Evolutionary conservation across 352 stramenopile genomes (phyloP).

Genomic region (Phytophthora pisi): DNA sequence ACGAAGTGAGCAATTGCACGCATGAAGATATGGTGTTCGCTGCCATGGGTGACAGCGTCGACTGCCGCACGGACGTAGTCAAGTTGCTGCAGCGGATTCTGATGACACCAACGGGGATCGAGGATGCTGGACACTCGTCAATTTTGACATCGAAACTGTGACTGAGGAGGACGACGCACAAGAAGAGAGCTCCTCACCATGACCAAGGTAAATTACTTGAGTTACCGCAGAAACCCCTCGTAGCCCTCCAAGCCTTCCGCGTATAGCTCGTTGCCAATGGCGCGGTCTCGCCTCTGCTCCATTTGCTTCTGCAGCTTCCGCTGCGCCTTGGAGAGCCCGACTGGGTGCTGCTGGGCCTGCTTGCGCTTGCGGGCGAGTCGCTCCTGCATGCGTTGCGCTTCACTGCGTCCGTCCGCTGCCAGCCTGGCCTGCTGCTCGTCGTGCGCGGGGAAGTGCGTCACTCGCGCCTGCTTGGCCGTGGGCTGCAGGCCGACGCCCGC

Average conservation of each 20-base stretch:
- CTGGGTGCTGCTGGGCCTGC: conserved; percentile 21
- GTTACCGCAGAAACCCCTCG: conserved; percentile 54
- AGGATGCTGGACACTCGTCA: neutral
- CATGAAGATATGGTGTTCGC: conserved; percentile 74
- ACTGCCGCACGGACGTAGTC: conserved; percentile 46
- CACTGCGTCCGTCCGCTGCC: conserved; percentile 38
- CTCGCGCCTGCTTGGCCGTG: conserved; percentile 30
- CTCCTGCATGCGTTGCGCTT: conserved; percentile 49
- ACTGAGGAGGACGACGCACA: conserved; percentile 1
- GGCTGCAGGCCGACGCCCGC: conserved; percentile 42
- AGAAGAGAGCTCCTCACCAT: conserved; percentile 2
- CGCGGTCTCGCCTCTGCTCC: conserved; percentile 47
- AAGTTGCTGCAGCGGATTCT: conserved; percentile 52
- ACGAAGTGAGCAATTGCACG: conserved; percentile 53
- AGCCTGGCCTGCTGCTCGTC: conserved; percentile 41
- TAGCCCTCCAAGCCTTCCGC: conserved; percentile 58
- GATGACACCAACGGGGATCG: neutral
- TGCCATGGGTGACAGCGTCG: conserved; percentile 67
- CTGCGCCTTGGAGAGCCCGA: conserved; percentile 30
- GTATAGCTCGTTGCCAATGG: conserved; percentile 57
- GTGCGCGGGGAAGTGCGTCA: conserved; percentile 51
- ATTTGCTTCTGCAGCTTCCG: conserved; percentile 50
- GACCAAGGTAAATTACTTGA: neutral
- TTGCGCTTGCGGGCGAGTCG: conserved; percentile 56
- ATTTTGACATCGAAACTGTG: conserved; percentile 24